Conservation (phyloP, 768 basidiomycete genomes). For the Chalciporus piperatus region DNA sequence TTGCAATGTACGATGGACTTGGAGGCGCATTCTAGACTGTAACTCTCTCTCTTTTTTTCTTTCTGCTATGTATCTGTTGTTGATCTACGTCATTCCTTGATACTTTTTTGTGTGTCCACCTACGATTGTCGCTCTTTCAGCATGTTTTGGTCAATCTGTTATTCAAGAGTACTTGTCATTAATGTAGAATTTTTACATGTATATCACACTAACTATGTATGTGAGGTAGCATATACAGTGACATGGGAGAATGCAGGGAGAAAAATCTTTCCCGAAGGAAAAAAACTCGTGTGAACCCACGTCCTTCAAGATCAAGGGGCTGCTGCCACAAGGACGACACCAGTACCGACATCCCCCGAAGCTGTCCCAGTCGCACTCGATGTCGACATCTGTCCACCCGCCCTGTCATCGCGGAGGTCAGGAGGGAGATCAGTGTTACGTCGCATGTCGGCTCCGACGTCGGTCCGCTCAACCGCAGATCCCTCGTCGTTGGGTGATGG, state of each 20-base stretch:
- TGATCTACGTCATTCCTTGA: constrained; percentile 16
- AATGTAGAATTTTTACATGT: constrained; percentile 30
- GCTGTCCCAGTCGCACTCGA: background rate
- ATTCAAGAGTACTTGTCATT: constrained; percentile 19
- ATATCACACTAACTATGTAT: constrained; percentile 20
- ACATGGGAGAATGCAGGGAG: background rate
- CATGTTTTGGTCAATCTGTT: constrained; percentile 10
- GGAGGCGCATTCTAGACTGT: constrained; percentile 21
- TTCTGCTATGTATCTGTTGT: constrained; percentile 16
- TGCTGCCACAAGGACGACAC: background rate
- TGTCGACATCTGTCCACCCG: background rate
- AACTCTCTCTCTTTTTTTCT: background rate
- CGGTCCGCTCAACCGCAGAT: background rate
- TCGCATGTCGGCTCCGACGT: constrained; percentile 1
- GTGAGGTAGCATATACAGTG: constrained; percentile 6
- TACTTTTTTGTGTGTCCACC: constrained; percentile 13
- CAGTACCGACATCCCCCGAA: background rate
- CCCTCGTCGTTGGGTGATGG: background rate
- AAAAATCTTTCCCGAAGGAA: background rate
- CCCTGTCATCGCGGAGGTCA: background rate
- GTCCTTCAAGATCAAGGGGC: background rate
- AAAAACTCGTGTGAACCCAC: background rate
- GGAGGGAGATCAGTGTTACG: background rate
- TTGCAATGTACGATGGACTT: constrained; percentile 34
- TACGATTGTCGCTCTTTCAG: constrained; percentile 10